Conservation (phyloP, 768 basidiomycete species). For the Lentinula sp. region DNA sequence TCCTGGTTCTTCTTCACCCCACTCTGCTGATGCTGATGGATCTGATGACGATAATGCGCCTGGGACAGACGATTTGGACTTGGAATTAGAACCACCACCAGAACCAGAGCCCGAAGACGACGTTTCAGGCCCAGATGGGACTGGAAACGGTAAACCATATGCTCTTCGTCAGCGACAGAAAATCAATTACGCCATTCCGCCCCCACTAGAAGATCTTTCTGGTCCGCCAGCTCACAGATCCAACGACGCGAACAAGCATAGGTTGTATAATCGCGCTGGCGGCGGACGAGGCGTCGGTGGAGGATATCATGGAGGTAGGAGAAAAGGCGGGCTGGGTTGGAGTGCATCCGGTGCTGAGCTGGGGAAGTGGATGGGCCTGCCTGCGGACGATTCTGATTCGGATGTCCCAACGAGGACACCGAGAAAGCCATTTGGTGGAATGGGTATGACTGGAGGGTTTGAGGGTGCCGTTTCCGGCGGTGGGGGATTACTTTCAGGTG, state of each 20-base stretch:
- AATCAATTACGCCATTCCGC: conserved; percentile 80
- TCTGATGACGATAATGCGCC: conserved; percentile 36
- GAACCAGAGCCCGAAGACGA: conserved; percentile 39
- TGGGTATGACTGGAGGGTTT: conserved; percentile 39
- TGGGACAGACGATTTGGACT: conserved; percentile 35
- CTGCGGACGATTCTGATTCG: conserved; percentile 74
- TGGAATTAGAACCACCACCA: conserved; percentile 30
- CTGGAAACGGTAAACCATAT: conserved; percentile 46
- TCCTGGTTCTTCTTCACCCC: conserved; percentile 39
- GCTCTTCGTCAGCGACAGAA: conserved; percentile 56
- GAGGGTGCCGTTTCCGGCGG: conserved; percentile 46
- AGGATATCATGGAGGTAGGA: conserved; percentile 23
- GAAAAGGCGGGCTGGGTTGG: conserved; percentile 59
- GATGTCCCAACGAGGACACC: conserved; percentile 62
- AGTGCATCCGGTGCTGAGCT: conserved; percentile 76
- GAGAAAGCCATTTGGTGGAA: conserved; percentile 53
- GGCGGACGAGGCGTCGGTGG: conserved; percentile 17
- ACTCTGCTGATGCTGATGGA: conserved; percentile 50
- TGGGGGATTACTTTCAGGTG: conserved; percentile 55
- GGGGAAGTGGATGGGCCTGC: conserved; percentile 71
- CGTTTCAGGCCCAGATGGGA: not conserved
- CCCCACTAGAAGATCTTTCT: conserved; percentile 67
- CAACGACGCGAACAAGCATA: conserved; percentile 13
- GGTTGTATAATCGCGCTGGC: conserved; percentile 10
- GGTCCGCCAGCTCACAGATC: conserved; percentile 34